These are phyloP conservation scores for Ciborinia camelliae DNA, from an alignment of 2,329 filamentous ascomycete species.

Conservation along the genomic window DNA sequence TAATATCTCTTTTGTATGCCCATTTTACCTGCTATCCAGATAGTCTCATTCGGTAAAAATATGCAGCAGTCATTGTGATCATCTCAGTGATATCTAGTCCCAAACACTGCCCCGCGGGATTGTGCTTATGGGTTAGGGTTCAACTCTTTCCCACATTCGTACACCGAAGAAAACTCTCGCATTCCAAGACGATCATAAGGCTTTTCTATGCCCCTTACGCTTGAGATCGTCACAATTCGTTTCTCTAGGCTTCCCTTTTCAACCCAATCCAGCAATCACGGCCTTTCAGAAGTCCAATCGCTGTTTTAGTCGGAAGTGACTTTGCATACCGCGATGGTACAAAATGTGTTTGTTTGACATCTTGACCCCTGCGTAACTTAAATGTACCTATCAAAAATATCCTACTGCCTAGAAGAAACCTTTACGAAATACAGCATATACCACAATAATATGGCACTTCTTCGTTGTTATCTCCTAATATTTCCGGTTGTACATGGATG, in stretches of 20 bases:
- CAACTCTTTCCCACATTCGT: constrained; percentile 10
- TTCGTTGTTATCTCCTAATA: constrained; percentile 16
- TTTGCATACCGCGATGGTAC: constrained; percentile 2
- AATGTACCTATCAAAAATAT: background rate
- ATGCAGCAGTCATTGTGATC: background rate
- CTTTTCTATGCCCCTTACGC: background rate
- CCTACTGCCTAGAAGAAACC: background rate
- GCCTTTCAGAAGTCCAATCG: constrained; percentile 3
- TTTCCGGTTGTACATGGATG: background rate
- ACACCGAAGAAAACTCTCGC: constrained; percentile 7
- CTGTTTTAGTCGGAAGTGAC: background rate
- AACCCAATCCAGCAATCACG: background rate
- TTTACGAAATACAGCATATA: background rate
- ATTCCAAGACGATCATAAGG: background rate
- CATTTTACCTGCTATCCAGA: background rate
- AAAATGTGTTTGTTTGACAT: constrained; percentile 7
- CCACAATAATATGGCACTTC: background rate
- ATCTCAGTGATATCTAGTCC: background rate
- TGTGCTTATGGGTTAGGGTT: constrained; percentile 1
- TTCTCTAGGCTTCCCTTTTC: background rate
- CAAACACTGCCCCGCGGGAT: background rate
- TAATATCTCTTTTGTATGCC: background rate
- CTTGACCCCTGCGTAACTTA: background rate
- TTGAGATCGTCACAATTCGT: background rate
- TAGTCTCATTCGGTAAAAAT: background rate